Evolutionary conservation across 805 yeast genomes (phyloP).

Genomic region (Yamadazyma sp.): DNA sequence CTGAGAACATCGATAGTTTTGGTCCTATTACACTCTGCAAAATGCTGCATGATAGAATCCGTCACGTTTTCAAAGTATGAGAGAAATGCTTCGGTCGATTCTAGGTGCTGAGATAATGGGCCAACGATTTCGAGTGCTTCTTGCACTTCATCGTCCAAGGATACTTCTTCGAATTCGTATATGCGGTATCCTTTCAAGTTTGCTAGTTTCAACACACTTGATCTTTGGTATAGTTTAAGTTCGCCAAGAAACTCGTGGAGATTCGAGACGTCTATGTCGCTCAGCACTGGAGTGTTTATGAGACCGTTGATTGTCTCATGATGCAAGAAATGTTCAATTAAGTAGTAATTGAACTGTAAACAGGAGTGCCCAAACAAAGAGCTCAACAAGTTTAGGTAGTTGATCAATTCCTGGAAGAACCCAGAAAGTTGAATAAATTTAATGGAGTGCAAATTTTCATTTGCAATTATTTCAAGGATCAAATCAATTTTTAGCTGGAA

Average conservation of each 20-base stretch:
- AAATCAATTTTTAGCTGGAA: constrained; percentile 38
- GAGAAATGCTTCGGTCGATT: constrained; percentile 18
- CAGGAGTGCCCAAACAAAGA: constrained; percentile 7
- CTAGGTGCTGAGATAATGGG: constrained; percentile 1
- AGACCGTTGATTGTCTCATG: constrained; percentile 4
- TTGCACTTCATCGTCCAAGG: constrained; percentile 16
- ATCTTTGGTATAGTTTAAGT: constrained; percentile 47
- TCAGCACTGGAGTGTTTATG: constrained; percentile 13
- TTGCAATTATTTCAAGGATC: constrained; percentile 36
- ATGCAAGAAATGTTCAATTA: constrained; percentile 11
- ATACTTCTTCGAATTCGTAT: constrained; percentile 23
- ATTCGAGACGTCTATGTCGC: constrained; percentile 15
- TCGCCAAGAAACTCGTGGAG: constrained; percentile 48
- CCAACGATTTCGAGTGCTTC: constrained; percentile 4
- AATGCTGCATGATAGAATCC: constrained; percentile 53
- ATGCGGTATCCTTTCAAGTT: constrained; percentile 20
- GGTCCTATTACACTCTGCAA: constrained; percentile 50
- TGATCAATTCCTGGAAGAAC: constrained; percentile 34
- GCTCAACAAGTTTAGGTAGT: constrained; percentile 41
- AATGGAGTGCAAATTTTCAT: constrained; percentile 39
- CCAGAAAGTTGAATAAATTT: constrained; percentile 42
- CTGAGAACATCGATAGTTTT: constrained; percentile 73
- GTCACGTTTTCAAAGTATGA: constrained; percentile 51
- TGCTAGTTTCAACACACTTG: constrained; percentile 34
- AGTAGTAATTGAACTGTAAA: constrained; percentile 9